Base-by-base conservation (phyloP, 23 red algal genomes). In the Porphyridium purpureum region DNA sequence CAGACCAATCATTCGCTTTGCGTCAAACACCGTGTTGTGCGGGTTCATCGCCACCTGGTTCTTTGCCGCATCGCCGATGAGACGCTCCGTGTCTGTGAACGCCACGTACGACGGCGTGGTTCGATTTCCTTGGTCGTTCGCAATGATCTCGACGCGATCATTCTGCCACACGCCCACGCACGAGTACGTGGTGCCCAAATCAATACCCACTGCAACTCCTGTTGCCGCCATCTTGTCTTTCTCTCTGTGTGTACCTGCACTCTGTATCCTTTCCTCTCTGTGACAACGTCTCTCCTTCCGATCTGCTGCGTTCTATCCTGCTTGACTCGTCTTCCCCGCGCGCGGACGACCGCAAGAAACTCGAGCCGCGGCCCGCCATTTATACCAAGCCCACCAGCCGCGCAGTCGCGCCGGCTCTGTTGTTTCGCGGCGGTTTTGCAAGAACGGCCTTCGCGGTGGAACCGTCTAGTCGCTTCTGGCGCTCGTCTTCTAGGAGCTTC, bases 1-100 rank as follows among this genome's bases (percentile, higher is more conserved):
- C 46, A 78, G 90, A 20, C 90, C 90, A 60, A 98, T 98, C 32
- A 98, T 55, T 14, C 90, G 70, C 66, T 98, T 98, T 48, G 90
- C 90, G 34, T 98, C 90, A 53, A 98, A 98, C 21, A 98, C 78
- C 26, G 90, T 98, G 57, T 98, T 98, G 28, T 54, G 15, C 14
- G 90, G 80, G 66, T 98, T 98, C 55, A 98, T 74, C 3, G 90
- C 90, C 36, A 98, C 90, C 59, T 98, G 90, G 52, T 98, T 98
- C 80, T 98, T 98, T 21, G 90, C 90, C 7, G 90, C 72, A 35
- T 98, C 90, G 29, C 90, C 90, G 49, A 98, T 98, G 4, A 98
- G 78, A 23, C 90, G 76, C 51, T 98, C 90, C 46, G 60, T 65
- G 59, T 98, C 90, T 15, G 90, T 98, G 66, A 98, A 98, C 32